Base-by-base conservation (phyloP, 2,329 filamentous ascomycete genomes). In the Pseudofabraea citricarpa region DNA sequence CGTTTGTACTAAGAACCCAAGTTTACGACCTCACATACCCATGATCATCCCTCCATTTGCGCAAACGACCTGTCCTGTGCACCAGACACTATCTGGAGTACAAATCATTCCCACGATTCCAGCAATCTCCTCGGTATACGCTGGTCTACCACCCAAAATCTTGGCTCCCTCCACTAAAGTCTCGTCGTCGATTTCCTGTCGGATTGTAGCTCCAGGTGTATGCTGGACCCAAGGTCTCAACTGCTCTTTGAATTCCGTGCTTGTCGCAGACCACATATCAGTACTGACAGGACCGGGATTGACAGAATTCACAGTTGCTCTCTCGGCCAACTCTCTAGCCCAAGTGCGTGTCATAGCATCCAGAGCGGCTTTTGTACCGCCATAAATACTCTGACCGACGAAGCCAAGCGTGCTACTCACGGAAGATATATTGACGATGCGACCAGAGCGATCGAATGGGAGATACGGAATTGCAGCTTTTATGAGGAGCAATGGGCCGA, bases 1-100 rank as follows among this genome's bases (percentile, higher is more conserved):
- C n/a, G n/a, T n/a, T n/a, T n/a, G n/a, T n/a, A n/a, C n/a, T n/a
- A n/a, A n/a, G n/a, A n/a, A n/a, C n/a, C n/a, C n/a, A n/a, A n/a
- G n/a, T n/a, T n/a, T n/a, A n/a, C n/a, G n/a, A n/a, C n/a, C n/a
- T n/a, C n/a, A n/a, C n/a, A n/a, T n/a, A n/a, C n/a, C n/a, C n/a
- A n/a, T n/a, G n/a, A n/a, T n/a, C n/a, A n/a, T n/a, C n/a, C 86
- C 86, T 1, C 86, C 86, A 56, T 90, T 90, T 4, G 85, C 85
- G 63, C 81, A 85, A 3, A 90, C 75, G 22, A 89, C 81, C 63
- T 82, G 83, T 2, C 86, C 86, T 0, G 86, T 90, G 54, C 78
- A 81, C 84, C 85, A 90, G 3, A 70, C 76, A 4, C 77, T 74
- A 58, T 90, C 86, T 8, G 73, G 71, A 5, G 74, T 73, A 59